phyloP scores from a whole-genome alignment of 495 filamentous ascomycete species.

The Halenospora varia region DNA sequence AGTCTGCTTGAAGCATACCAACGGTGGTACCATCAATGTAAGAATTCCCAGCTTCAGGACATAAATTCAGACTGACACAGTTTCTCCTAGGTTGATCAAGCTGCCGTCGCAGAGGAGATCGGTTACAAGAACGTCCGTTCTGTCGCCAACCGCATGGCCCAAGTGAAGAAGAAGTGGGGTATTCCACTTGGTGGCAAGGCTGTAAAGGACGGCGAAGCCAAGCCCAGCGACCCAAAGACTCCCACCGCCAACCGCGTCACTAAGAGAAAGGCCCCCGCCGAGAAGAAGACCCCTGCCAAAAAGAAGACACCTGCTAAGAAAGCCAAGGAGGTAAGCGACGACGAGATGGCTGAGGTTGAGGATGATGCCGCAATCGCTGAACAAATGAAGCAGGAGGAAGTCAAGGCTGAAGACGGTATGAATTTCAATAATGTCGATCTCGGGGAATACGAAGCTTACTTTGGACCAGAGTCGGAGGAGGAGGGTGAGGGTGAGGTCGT shows the following conservation, averaged over 20 bases:
- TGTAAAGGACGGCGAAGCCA: neutral
- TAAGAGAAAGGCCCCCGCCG: neutral
- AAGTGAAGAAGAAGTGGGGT: slow-evolving; percentile 27
- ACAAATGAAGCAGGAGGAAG: neutral
- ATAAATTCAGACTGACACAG: neutral
- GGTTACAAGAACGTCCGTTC: slow-evolving; percentile 32
- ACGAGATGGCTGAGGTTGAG: slow-evolving; percentile 2
- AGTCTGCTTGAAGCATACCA: slow-evolving; percentile 7
- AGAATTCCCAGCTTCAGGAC: neutral
- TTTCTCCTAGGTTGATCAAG: slow-evolving; percentile 27
- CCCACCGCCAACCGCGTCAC: slow-evolving; percentile 5
- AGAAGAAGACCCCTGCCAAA: slow-evolving; percentile 6
- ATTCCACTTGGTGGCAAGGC: slow-evolving; percentile 22
- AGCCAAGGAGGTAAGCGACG: too few species aligned
- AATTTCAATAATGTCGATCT: neutral
- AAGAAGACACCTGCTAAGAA: too few species aligned
- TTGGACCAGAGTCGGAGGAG: neutral
- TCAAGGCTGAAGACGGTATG: neutral
- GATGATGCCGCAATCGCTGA: neutral
- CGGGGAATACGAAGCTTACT: neutral
- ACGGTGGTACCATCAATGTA: slow-evolving; percentile 7
- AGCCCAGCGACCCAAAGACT: neutral
- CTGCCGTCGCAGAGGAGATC: slow-evolving; percentile 23
- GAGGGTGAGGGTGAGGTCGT: neutral
- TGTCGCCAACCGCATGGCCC: slow-evolving; percentile 29